Evolutionary conservation across 2,329 filamentous ascomycete genomes (phyloP).

Genomic region (Sarocladiaceae sp.): DNA sequence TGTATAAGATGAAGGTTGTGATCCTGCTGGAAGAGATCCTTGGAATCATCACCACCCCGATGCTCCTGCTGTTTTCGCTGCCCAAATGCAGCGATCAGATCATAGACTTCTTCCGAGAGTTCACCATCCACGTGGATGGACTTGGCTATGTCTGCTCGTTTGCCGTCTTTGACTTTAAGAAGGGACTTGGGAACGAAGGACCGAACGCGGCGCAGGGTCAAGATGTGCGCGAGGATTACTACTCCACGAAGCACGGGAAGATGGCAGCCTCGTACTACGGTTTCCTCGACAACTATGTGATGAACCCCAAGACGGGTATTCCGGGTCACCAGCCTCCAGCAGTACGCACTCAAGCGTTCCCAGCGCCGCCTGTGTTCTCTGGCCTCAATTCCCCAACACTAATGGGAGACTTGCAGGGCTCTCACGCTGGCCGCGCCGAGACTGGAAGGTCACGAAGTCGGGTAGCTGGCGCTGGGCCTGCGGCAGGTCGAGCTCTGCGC

Average conservation of each 20-base stretch:
- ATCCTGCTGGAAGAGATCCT: constrained; percentile 91
- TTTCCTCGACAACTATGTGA: constrained; percentile 86
- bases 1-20: constrained; percentile 88
- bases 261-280: constrained; percentile 97
- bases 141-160: constrained; percentile 96
- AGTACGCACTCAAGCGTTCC: constrained; percentile 47
- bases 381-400: constrained; percentile 58
- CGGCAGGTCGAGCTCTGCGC: constrained; percentile 9
- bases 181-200: constrained; percentile 50
- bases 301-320: constrained; percentile 63
- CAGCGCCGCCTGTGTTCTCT: constrained; percentile 70
- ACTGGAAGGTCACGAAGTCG: constrained; percentile 39
- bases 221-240: constrained; percentile 84
- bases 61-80: constrained; percentile 80
- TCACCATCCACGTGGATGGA: constrained; percentile 93
- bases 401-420: constrained; percentile 49
- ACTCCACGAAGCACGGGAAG: constrained; percentile 90
- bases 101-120: constrained; percentile 96
- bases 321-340: constrained; percentile 51
- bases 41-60: constrained; percentile 85
- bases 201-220: constrained; percentile 28
- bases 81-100: constrained; percentile 87
- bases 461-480: constrained; percentile 26
- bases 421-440: constrained; percentile 34
- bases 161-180: constrained; percentile 95